Conservation (phyloP, 371 early-diverging fungal species). For the Lichtheimia ornata region DNA sequence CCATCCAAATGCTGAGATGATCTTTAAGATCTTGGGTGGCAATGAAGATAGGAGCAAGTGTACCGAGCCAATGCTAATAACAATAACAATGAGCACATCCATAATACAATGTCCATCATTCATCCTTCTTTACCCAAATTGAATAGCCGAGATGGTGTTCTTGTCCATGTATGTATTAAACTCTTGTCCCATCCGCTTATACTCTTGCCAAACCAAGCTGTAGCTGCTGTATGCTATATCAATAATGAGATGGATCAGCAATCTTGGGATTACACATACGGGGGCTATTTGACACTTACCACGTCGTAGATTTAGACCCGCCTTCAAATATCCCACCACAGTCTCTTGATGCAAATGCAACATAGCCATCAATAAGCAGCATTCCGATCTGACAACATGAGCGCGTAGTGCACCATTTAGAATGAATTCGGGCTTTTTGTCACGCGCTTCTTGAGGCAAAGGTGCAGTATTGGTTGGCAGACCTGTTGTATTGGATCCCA, state of each 20-base stretch:
- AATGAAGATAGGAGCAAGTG: constrained; percentile 54
- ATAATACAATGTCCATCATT: no score
- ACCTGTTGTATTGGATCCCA: constrained; percentile 24
- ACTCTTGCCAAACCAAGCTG: constrained; percentile 44
- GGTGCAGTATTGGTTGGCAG: constrained; percentile 34
- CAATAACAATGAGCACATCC: neutral
- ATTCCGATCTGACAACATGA: constrained; percentile 54
- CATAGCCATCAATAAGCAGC: constrained; percentile 52
- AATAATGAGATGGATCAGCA: no score
- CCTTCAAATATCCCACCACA: constrained; percentile 58
- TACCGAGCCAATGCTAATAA: constrained; percentile 53
- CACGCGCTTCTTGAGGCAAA: constrained; percentile 20
- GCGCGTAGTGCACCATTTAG: constrained; percentile 62
- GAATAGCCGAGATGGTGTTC: constrained; percentile 41
- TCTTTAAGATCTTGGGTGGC: constrained; percentile 53
- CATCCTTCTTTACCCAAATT: constrained; percentile 32
- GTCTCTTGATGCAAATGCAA: constrained; percentile 57
- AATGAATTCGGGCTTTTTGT: constrained; percentile 33
- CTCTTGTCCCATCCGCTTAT: constrained; percentile 43
- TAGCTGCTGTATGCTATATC: constrained; percentile 36
- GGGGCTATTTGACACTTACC: constrained; percentile 26
- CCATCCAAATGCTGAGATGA: constrained; percentile 58
- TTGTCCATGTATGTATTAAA: constrained; percentile 33
- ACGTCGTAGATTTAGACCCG: constrained; percentile 55
- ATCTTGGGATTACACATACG: no score